A percentile compares a stretch with the other conserved stretches of the same genome.
These are phyloP conservation scores for Penicillium atrosanguineum DNA, from an alignment of 495 filamentous ascomycete species.

Conservation along the genomic window DNA sequence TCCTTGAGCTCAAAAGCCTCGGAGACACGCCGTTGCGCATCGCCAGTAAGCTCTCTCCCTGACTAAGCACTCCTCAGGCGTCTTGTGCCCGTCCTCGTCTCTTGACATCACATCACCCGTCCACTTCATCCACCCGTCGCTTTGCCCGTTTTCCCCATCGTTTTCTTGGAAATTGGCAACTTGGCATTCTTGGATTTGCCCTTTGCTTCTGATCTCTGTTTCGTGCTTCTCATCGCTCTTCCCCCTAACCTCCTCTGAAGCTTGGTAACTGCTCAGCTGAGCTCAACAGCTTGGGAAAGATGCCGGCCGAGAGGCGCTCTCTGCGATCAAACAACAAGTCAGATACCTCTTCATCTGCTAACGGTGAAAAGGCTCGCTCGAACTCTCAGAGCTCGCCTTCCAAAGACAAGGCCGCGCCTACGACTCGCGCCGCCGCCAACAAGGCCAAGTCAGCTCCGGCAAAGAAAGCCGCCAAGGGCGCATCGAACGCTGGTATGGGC, in stretches of 20 bases:
- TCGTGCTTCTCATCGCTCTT: constrained; percentile 17
- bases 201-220: constrained; percentile 18
- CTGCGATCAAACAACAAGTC: constrained; percentile 56
- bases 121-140: constrained; percentile 37
- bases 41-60: constrained; percentile 31
- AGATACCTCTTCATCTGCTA: constrained; percentile 55
- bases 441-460: constrained; percentile 50
- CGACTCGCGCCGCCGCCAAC: constrained; percentile 42
- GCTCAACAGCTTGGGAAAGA: constrained; percentile 42
- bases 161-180: constrained; percentile 16
- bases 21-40: constrained; percentile 1
- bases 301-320: constrained; percentile 57
- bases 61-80: constrained; percentile 42
- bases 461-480: constrained; percentile 51
- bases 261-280: constrained; percentile 35
- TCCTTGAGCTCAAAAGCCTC: not conserved
- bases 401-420: constrained; percentile 47
- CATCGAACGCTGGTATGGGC: constrained; percentile 45
- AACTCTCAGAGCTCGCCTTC: constrained; percentile 51
- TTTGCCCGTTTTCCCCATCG: constrained; percentile 23
- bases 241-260: constrained; percentile 30
- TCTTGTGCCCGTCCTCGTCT: constrained; percentile 38
- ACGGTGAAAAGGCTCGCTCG: constrained; percentile 53
- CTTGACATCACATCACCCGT: constrained; percentile 51
- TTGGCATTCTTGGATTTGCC: constrained; percentile 18